These are phyloP conservation scores for Conticribra guillardii DNA, from an alignment of 108 stramenopile species.

Conservation along the genomic window DNA sequence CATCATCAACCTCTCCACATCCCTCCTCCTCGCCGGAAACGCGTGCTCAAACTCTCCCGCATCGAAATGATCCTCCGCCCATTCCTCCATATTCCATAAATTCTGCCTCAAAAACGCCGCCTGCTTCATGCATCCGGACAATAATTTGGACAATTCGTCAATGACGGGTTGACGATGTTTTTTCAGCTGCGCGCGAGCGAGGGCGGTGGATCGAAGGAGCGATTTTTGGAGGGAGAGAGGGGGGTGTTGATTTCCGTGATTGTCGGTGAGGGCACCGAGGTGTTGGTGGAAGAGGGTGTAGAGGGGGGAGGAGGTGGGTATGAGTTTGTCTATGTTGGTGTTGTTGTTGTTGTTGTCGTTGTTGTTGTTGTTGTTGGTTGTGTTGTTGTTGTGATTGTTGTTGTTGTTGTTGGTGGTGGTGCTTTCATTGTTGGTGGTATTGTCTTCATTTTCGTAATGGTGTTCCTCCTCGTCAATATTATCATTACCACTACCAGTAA, in stretches of 20 bases:
- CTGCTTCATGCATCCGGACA: conserved; percentile 19
- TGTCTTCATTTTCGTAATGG: neutral
- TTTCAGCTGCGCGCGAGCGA: neutral
- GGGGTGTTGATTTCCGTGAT: conserved; percentile 10
- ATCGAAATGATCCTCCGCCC: conserved; percentile 13
- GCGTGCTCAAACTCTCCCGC: neutral
- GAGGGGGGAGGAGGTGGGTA: neutral
- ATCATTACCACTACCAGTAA: no score
- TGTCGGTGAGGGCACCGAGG: conserved; percentile 14
- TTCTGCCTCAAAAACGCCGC: conserved; percentile 38
- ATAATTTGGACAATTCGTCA: conserved; percentile 28
- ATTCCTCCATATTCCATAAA: conserved; percentile 34
- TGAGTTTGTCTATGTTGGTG: neutral
- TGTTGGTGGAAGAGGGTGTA: conserved; percentile 25
- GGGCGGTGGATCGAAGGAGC: neutral
- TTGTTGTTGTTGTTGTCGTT: conserved; percentile 1
- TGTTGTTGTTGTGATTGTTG: no score
- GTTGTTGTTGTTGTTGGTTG: conserved; percentile 1
- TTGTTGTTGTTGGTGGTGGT: no score
- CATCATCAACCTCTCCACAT: conserved; percentile 15
- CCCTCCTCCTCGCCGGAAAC: conserved; percentile 16
- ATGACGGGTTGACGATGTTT: conserved; percentile 8
- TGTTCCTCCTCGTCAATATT: neutral
- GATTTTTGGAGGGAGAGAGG: conserved; percentile 5
- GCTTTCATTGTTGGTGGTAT: no score